Base-by-base conservation (phyloP, 2,329 filamentous ascomycete species). In the Geosmithia morbida region DNA sequence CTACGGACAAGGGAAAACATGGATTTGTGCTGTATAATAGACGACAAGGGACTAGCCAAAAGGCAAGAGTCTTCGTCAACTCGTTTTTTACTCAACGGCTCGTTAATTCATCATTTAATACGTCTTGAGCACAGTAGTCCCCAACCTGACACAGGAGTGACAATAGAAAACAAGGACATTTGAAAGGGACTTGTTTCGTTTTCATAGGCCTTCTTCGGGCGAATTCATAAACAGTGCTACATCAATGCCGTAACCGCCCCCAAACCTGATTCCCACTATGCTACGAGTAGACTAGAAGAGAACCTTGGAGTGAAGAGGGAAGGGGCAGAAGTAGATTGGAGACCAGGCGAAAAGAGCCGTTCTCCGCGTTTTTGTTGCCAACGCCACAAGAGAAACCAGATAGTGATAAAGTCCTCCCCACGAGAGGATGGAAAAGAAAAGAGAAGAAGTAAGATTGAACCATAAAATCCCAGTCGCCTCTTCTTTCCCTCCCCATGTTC, bases 321-420 rank as follows among this genome's bases (percentile, higher is more conserved):
- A 37, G 14, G 14, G 33, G 11, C 14, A 64, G 65, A 61, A 56
- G 65, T 68, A 70, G 67, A 68, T 63, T 79, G 72, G 74, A 71
- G 76, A 80, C 75, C 75, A 79, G 75, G 75, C 74, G 67, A 67
- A 60, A 65, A 61, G 66, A 63, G 79, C 79, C 79, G 79, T 83
- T 81, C 79, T 70, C 75, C 79, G 75, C 79, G 79, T 81, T 43
- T 74, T 70, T 78, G 22, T 26, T 81, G 77, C 80, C 77, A 77
- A 74, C 71, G 72, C 74, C 75, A 76, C 70, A 75, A 65, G 64
- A 69, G 61, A 69, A 66, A 67, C 70, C 69, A 72, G 65, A 68
- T 64, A 45, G 44, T 46, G 43, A 51, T 41, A 39, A 48, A 40
- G 37, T 40, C 50, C 46, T 64, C 59, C 58, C 59, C 61, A 64